These are phyloP conservation scores for Aspergillus neoniger DNA, from an alignment of 2,329 filamentous ascomycete genomes.

Conservation along the genomic window DNA sequence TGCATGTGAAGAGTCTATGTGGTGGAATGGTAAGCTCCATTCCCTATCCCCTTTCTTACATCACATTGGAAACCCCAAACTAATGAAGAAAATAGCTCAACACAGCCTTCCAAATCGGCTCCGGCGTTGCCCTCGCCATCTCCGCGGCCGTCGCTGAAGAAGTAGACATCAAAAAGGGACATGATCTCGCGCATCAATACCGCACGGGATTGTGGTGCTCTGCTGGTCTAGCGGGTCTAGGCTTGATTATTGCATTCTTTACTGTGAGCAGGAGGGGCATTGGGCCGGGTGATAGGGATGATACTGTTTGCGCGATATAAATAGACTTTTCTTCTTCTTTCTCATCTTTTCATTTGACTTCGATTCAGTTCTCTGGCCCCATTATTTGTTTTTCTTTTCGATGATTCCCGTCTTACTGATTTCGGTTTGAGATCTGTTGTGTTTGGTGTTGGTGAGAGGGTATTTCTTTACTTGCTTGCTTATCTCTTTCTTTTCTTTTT, in stretches of 20 bases:
- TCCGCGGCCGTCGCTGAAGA: constrained; percentile 42
- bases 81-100: constrained; percentile 29
- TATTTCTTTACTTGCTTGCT: not conserved
- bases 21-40: constrained; percentile 35
- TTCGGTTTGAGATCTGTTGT: not conserved
- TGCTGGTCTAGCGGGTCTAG: constrained; percentile 42
- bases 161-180: constrained; percentile 42
- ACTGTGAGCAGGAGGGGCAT: constrained; percentile 12
- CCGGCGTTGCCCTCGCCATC: constrained; percentile 44
- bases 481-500: no score
- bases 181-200: constrained; percentile 38
- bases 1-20: constrained; percentile 45
- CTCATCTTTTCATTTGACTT: not conserved
- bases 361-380: no score
- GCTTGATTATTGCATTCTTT: constrained; percentile 25
- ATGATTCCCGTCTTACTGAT: no score
- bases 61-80: no score
- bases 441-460: not conserved
- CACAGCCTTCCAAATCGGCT: constrained; percentile 48
- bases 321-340: not conserved
- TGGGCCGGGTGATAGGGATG: constrained; percentile 12
- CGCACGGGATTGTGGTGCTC: constrained; percentile 47
- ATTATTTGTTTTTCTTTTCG: no score
- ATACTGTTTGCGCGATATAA: constrained; percentile 10
- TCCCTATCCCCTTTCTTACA: no score